Evolutionary conservation across 2,329 filamentous ascomycete species (phyloP), one percentile per base, ranked within the genome.

Genomic region (Xylaria digitata): DNA sequence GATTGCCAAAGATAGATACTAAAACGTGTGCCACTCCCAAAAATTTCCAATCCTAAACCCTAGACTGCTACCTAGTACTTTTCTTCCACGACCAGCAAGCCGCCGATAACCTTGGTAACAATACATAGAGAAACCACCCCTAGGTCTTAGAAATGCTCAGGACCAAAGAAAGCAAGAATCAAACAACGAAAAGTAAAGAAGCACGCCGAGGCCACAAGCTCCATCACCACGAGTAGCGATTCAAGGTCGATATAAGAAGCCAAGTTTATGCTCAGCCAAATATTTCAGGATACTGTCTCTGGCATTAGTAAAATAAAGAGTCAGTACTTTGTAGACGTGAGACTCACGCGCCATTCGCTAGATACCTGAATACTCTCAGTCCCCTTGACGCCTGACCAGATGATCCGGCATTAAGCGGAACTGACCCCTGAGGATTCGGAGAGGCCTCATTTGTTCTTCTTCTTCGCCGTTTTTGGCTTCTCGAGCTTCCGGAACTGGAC

Each of bases 401-500:
- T 3, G 1, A 23, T 43, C 34, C 21, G 9, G 13, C 11, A 17
- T 43, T 13, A 21, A 42, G n/a, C 45, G 8, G 19, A 23, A 23
- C 3, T 19, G 21, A 6, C 13, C 21, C 21, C 13, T 8, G 45
- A 17, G 3, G 8, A 17, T 17, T 52, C 8, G 26, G 26, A 17
- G 8, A 23, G 6, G 1, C 15, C 19, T 63, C 61, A 63, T 53
- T 58, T 56, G 15, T 30, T 19, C 17, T 57, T 57, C 52, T 62
- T 21, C 45, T 57, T 52, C 40, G 37, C 46, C 7, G 5, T 48
- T n/a, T 64, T 59, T 3, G 61, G 37, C 11, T 60, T 59, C 13
- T 53, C 55, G 19, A 48, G 40, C 59, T 59, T 59, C n/a, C 15
- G 48, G 30, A 59, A 59, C 37, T 59, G 15, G 19, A 60, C 21